Percentiles rank a stretch among this genome's conserved stretches.
Evolutionary conservation across 371 early-diverging fungal genomes (phyloP).

Genomic region (Rhizopus stolonifer): DNA sequence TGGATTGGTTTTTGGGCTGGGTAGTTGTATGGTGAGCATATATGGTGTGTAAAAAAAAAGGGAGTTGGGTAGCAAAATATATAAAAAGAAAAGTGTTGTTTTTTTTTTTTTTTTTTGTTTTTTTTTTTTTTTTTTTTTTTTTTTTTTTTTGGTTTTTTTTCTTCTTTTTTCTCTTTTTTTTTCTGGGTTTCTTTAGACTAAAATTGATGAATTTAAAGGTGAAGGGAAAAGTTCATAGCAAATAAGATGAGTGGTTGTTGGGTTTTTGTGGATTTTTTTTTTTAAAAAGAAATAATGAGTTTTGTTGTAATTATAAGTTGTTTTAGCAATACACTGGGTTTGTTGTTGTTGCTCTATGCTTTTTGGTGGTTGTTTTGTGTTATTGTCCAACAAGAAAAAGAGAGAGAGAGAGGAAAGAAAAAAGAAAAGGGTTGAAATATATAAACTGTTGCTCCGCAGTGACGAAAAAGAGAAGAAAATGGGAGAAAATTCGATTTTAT

Average conservation of each 20-base stretch:
- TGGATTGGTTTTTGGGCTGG: background rate
- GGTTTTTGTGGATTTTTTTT: background rate
- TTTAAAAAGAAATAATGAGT: background rate
- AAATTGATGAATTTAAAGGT: too few species aligned
- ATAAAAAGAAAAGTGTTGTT: background rate
- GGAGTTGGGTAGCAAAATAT: background rate
- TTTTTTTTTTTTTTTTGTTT: background rate
- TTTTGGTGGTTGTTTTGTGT: background rate
- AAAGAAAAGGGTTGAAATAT: background rate
- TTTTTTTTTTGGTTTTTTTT: too few species aligned
- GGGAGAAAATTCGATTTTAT: background rate
- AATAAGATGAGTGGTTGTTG: too few species aligned
- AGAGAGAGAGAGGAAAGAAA: background rate
- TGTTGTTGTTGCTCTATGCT: background rate
- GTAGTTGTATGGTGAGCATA: slow-evolving; percentile 1
- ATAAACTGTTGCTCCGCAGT: slow-evolving; percentile 4
- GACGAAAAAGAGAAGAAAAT: slow-evolving; percentile 1
- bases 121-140: slow-evolving; percentile 1
- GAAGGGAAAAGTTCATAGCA: too few species aligned
- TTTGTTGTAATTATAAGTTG: background rate
- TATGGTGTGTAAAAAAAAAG: background rate
- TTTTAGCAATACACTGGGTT: slow-evolving; percentile 2
- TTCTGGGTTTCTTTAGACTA: too few species aligned
- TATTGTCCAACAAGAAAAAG: background rate
- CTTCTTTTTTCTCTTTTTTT: too few species aligned